These are phyloP conservation scores for Ambrosia hybrid DNA, from an alignment of 140 eudicot species.

Conservation along the genomic window DNA sequence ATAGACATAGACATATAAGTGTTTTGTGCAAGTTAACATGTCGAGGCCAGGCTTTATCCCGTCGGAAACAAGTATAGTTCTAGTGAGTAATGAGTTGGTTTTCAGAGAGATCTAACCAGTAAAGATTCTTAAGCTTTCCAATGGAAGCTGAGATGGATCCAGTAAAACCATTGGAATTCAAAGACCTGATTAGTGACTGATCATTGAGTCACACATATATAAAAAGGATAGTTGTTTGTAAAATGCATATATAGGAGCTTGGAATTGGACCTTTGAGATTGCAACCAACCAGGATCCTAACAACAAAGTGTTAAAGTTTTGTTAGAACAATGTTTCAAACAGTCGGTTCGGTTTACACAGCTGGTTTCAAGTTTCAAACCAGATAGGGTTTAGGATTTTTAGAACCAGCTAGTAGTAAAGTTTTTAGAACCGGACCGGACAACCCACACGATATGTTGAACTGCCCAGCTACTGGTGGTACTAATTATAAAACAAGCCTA, in stretches of 20 bases:
- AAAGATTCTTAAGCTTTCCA: slow-evolving; percentile 1
- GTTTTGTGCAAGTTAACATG: slow-evolving; percentile 2
- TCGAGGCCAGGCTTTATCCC: slow-evolving; percentile 4
- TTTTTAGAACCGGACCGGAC: too few relatives aligned
- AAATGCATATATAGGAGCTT: neutral
- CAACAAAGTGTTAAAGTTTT: too few relatives aligned
- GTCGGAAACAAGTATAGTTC: neutral
- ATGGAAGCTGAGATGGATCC: neutral
- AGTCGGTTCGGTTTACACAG: too few relatives aligned
- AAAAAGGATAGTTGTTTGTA: neutral
- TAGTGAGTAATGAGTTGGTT: neutral
- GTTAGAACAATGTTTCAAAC: too few relatives aligned
- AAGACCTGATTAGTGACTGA: neutral
- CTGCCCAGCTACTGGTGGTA: too few relatives aligned
- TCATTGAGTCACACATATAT: neutral
- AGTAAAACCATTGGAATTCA: neutral
- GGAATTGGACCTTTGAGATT: too few relatives aligned
- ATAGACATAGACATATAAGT: neutral
- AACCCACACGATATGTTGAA: too few relatives aligned
- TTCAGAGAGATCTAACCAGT: slow-evolving; percentile 13
- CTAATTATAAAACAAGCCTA: too few relatives aligned
- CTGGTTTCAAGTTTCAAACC: too few relatives aligned
- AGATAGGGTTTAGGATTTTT: too few relatives aligned
- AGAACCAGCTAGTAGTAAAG: too few relatives aligned
- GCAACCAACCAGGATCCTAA: too few relatives aligned